These are phyloP conservation scores for Aspergillus amoenus DNA, from an alignment of 2,329 filamentous ascomycete genomes.

Conservation along the genomic window DNA sequence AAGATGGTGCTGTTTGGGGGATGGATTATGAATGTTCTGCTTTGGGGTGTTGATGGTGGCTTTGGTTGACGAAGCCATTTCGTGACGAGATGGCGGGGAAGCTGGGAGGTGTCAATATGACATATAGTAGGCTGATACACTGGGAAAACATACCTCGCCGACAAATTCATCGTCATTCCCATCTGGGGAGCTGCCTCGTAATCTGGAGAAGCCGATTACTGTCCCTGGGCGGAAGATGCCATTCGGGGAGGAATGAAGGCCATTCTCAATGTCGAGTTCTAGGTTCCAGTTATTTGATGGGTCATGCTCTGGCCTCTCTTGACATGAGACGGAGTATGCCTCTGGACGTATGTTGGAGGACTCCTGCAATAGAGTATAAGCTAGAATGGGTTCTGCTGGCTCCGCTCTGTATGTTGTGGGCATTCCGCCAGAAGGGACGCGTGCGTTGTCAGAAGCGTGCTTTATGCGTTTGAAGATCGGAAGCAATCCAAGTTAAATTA, in stretches of 20 bases:
- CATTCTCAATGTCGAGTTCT: slow-evolving; percentile 21
- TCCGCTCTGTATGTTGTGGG: slow-evolving; percentile 26
- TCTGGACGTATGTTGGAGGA: neutral
- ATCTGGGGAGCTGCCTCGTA: slow-evolving; percentile 23
- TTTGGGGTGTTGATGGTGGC: neutral
- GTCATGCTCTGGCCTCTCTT: neutral
- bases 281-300: slow-evolving; percentile 26
- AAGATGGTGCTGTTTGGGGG: slow-evolving; percentile 31
- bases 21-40: slow-evolving; percentile 36
- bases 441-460: too few species aligned
- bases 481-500: neutral
- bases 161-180: slow-evolving; percentile 28
- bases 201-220: slow-evolving; percentile 34
- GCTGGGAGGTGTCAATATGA: slow-evolving; percentile 16
- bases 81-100: slow-evolving; percentile 31
- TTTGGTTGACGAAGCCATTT: slow-evolving; percentile 17
- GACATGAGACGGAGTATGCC: neutral
- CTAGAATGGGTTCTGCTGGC: slow-evolving; percentile 33
- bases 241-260: slow-evolving; percentile 15
- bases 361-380: slow-evolving; percentile 28
- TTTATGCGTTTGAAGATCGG: neutral
- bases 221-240: slow-evolving; percentile 28
- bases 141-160: slow-evolving; percentile 27
- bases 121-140: neutral
- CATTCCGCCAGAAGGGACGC: slow-evolving; percentile 14